Percentiles rank a stretch among this genome's conserved stretches.
phyloP scores from a whole-genome alignment of 805 yeast genomes.

The Saccharomycopsis sp. region DNA sequence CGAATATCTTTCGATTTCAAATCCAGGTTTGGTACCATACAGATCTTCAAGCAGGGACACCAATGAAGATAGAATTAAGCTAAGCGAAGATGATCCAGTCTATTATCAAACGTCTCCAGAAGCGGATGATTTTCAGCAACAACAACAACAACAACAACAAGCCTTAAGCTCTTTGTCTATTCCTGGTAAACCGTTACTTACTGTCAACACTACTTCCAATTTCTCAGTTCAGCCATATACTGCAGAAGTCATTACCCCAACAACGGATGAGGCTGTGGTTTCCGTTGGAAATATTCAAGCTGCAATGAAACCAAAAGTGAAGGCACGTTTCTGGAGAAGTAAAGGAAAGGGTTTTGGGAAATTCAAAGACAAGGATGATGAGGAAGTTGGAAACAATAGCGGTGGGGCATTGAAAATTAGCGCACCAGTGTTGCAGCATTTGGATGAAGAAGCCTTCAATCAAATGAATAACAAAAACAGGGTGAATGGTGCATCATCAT shows the following conservation, averaged over 20 bases:
- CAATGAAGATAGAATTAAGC: conserved; percentile 7
- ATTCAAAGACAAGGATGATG: conserved; percentile 10
- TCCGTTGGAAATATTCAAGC: conserved; percentile 9
- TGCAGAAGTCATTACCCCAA: conserved; percentile 14
- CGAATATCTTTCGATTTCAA: background rate
- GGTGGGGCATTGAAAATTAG: conserved; percentile 20
- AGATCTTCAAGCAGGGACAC: conserved; percentile 1
- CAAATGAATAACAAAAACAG: conserved; percentile 15
- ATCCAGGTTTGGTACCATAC: background rate
- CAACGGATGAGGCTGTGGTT: conserved; percentile 10
- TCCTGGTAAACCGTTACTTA: no score
- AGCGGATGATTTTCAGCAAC: no score
- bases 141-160: no score
- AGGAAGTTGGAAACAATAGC: conserved; percentile 7
- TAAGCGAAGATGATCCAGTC: no score
- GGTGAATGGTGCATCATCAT: conserved; percentile 3
- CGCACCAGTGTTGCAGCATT: conserved; percentile 17
- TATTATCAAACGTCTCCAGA: no score
- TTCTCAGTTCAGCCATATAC: conserved; percentile 17
- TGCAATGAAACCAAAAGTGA: conserved; percentile 22
- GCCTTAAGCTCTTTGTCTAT: no score
- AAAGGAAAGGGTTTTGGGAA: conserved; percentile 19
- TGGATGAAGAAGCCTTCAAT: conserved; percentile 18
- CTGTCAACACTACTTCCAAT: conserved; percentile 1
- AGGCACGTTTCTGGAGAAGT: conserved; percentile 29